phyloP scores from a whole-genome alignment of 1,139 yeast genomes.

The Dujonia santamariae region DNA sequence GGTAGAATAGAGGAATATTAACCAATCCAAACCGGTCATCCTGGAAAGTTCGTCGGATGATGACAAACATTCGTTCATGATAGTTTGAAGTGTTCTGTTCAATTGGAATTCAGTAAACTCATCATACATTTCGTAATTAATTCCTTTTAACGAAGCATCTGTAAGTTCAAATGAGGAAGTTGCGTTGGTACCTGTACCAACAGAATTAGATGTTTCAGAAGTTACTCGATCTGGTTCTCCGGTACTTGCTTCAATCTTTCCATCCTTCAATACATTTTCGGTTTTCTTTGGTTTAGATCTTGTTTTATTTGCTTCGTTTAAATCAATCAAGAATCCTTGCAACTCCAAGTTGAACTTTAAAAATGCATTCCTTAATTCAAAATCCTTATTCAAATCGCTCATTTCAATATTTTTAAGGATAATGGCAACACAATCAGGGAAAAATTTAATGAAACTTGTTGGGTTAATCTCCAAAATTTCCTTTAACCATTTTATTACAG shows the following conservation, averaged over 20 bases:
- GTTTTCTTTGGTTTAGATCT: constrained; percentile 2
- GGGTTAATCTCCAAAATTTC: constrained; percentile 76
- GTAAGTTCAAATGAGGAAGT: constrained; percentile 8
- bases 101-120: constrained; percentile 41
- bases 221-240: background rate
- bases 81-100: constrained; percentile 30
- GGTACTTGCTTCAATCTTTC: background rate
- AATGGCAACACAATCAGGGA: constrained; percentile 42
- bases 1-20: constrained; percentile 74
- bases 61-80: constrained; percentile 36
- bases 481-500: constrained; percentile 81
- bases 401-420: constrained; percentile 36
- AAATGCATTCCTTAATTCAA: constrained; percentile 37
- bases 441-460: constrained; percentile 62
- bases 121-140: constrained; percentile 38
- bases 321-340: constrained; percentile 30
- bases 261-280: constrained; percentile 2
- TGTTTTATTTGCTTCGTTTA: constrained; percentile 18
- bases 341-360: constrained; percentile 34
- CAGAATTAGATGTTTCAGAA: constrained; percentile 3
- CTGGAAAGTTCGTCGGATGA: constrained; percentile 69
- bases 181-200: constrained; percentile 4
- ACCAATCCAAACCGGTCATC: constrained; percentile 88
- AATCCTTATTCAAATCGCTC: constrained; percentile 37
- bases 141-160: constrained; percentile 23